These are phyloP conservation scores for Nicotiana sylvestris DNA, from an alignment of 257 asterid species.

Conservation along the genomic window DNA sequence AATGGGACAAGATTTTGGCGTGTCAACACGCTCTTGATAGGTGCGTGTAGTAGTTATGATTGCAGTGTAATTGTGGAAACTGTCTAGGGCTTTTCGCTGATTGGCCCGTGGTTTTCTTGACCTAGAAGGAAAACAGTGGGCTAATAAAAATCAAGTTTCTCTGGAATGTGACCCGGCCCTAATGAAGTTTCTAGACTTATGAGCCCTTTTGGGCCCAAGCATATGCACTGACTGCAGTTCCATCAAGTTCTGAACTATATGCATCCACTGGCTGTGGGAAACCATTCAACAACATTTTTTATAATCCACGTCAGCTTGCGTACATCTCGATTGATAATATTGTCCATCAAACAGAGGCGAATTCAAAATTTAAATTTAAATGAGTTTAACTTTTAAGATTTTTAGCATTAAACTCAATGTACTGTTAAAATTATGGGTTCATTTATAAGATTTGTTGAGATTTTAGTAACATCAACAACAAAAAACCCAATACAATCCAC, in stretches of 20 bases:
- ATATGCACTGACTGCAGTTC: not conserved
- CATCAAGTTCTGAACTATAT: not conserved
- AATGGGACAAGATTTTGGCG: not conserved
- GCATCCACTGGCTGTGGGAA: too few species aligned
- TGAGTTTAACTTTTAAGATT: too few species aligned
- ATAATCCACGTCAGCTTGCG: too few species aligned
- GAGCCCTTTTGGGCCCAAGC: not conserved
- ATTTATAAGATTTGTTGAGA: too few species aligned
- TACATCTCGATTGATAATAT: too few species aligned
- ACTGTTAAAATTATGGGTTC: too few species aligned
- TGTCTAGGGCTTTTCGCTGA: not conserved
- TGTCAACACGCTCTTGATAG: not conserved
- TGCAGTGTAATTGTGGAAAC: not conserved
- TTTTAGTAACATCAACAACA: too few species aligned
- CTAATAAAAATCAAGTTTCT: not conserved
- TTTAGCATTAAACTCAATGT: too few species aligned
- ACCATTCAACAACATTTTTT: too few species aligned
- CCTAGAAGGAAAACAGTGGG: not conserved
- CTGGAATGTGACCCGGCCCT: not conserved
- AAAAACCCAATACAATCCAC: too few species aligned
- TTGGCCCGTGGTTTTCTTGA: constrained; percentile 3
- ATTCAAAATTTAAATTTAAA: too few species aligned
- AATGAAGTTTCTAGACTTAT: not conserved
- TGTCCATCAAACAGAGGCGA: too few species aligned
- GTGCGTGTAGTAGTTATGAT: not conserved